Conservation (phyloP, 1,139 yeast genomes). For the Ogataea hybrid region DNA sequence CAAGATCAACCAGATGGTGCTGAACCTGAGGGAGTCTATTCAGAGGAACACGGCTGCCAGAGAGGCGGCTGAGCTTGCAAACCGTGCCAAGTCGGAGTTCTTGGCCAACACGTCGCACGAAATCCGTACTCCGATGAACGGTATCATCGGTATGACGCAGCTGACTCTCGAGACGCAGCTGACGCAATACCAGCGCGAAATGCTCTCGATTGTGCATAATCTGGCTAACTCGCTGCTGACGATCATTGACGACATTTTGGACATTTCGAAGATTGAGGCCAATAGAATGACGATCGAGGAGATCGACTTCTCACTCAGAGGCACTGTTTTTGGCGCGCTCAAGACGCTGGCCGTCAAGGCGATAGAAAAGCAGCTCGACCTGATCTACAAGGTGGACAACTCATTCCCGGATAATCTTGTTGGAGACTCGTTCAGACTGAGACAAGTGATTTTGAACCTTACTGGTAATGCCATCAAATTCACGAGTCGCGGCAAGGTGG, state of each 20-base stretch:
- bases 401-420: conserved; percentile 83
- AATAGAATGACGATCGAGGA: conserved; percentile 90
- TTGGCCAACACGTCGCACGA: conserved; percentile 92
- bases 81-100: conserved; percentile 87
- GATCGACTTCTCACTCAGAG: conserved; percentile 79
- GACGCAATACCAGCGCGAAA: conserved; percentile 86
- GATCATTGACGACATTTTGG: conserved; percentile 83
- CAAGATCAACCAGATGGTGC: conserved; percentile 88
- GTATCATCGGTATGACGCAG: conserved; percentile 92
- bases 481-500: conserved; percentile 77
- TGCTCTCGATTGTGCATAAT: conserved; percentile 84
- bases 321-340: conserved; percentile 85
- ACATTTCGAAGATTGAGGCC: conserved; percentile 89
- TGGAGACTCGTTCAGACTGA: conserved; percentile 82
- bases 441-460: conserved; percentile 79
- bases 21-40: conserved; percentile 80
- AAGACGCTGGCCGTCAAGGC: conserved; percentile 87
- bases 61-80: conserved; percentile 90
- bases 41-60: conserved; percentile 91
- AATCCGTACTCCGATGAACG: conserved; percentile 88
- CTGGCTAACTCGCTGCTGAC: conserved; percentile 81
- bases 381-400: conserved; percentile 78
- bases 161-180: conserved; percentile 81
- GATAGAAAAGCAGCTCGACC: conserved; percentile 76
- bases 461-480: conserved; percentile 89